These are phyloP conservation scores for Nicotiana rustica DNA, from an alignment of 305 asterid species.

Conservation along the genomic window DNA sequence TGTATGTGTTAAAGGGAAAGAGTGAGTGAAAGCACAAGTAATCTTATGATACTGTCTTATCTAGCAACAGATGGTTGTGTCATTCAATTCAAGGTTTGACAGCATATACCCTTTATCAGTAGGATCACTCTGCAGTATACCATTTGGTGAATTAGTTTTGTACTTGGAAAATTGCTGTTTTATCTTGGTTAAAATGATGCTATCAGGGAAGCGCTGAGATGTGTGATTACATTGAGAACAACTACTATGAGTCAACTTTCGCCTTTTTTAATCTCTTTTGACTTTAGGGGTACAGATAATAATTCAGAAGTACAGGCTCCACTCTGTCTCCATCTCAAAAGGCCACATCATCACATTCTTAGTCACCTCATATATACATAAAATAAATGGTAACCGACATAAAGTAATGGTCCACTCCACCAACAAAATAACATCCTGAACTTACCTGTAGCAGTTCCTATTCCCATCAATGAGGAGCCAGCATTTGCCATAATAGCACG, in stretches of 20 bases:
- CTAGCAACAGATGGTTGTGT: conserved; percentile 5
- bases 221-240: background rate
- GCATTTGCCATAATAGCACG: conserved; percentile 41
- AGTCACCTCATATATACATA: background rate
- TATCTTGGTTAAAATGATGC: conserved; percentile 19
- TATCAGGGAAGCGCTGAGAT: conserved; percentile 22
- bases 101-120: too few relatives aligned
- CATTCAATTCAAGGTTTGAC: background rate
- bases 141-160: background rate
- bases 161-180: background rate
- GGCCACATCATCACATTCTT: background rate
- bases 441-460: conserved; percentile 38
- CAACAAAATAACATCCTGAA: conserved; percentile 5
- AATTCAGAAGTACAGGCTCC: background rate
- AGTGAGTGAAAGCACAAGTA: conserved; percentile 9
- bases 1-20: background rate
- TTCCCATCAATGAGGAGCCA: conserved; percentile 39
- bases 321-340: background rate
- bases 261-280: conserved; percentile 16
- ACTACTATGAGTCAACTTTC: conserved; percentile 18
- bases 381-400: background rate
- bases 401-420: background rate
- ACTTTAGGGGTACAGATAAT: background rate
- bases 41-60: background rate
- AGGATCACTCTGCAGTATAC: background rate